Evolutionary conservation across 2,329 filamentous ascomycete species (phyloP).

Genomic region (Endocalyx cinctus): DNA sequence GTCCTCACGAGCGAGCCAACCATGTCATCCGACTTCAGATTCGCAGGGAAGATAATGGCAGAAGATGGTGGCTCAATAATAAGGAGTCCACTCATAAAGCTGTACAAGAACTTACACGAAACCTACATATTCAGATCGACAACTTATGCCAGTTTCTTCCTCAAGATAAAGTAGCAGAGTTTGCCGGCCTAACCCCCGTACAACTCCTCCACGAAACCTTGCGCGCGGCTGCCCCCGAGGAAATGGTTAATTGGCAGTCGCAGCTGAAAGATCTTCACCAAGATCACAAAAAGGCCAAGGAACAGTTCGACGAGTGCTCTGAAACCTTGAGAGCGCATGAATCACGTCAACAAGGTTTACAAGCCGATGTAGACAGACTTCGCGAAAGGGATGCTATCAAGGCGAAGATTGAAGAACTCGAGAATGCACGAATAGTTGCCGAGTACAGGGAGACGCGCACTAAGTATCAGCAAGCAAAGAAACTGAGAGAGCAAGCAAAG

Average conservation of each 20-base stretch:
- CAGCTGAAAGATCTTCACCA: slow-evolving; percentile 66
- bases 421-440: slow-evolving; percentile 61
- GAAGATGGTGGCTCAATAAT: slow-evolving; percentile 73
- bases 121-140: slow-evolving; percentile 88
- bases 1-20: slow-evolving; percentile 57
- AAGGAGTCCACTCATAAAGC: slow-evolving; percentile 56
- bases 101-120: slow-evolving; percentile 62
- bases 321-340: slow-evolving; percentile 65
- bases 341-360: slow-evolving; percentile 66
- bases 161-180: slow-evolving; percentile 93
- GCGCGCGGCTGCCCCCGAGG: slow-evolving; percentile 74
- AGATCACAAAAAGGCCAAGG: slow-evolving; percentile 61
- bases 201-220: slow-evolving; percentile 83
- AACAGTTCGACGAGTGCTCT: slow-evolving; percentile 51
- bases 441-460: slow-evolving; percentile 55
- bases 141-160: slow-evolving; percentile 97
- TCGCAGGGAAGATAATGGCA: slow-evolving; percentile 74
- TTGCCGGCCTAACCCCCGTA: slow-evolving; percentile 76
- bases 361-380: slow-evolving; percentile 78
- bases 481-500: slow-evolving; percentile 48
- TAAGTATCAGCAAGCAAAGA: slow-evolving; percentile 48
- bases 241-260: slow-evolving; percentile 77
- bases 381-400: slow-evolving; percentile 68
- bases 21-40: slow-evolving; percentile 72
- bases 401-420: slow-evolving; percentile 59